phyloP scores from a whole-genome alignment of 805 yeast genomes.

The Pichia kluyveri region DNA sequence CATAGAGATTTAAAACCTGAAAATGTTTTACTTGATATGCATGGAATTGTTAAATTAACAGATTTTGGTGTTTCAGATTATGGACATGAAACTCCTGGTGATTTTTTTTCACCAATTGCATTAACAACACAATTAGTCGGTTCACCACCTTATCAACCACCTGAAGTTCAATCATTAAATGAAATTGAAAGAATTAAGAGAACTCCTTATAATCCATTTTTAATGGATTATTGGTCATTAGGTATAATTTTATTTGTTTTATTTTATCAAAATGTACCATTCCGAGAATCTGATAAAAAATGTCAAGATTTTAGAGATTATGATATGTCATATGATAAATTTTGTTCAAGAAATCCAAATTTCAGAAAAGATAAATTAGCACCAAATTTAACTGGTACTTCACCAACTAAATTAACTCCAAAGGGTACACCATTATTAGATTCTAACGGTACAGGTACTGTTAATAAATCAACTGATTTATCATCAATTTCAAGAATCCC shows the following conservation, averaged over 20 bases:
- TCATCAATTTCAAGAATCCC: conserved; percentile 5
- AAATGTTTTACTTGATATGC: conserved; percentile 60
- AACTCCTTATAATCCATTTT: conserved; percentile 51
- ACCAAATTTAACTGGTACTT: conserved; percentile 4
- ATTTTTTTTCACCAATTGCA: conserved; percentile 36
- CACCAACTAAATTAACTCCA: conserved; percentile 1
- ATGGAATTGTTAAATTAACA: conserved; percentile 62
- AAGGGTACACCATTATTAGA: conserved; percentile 1
- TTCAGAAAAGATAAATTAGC: conserved; percentile 39
- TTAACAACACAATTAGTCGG: conserved; percentile 53
- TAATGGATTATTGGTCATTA: conserved; percentile 69
- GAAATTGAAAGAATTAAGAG: conserved; percentile 39
- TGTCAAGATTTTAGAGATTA: conserved; percentile 52
- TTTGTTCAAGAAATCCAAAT: conserved; percentile 20
- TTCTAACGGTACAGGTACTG: neutral
- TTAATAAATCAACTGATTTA: neutral
- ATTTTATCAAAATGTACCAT: conserved; percentile 53
- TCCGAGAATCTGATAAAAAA: conserved; percentile 38
- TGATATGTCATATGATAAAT: conserved; percentile 29
- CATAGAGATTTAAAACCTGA: conserved; percentile 96
- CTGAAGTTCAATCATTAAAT: conserved; percentile 57
- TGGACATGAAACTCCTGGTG: conserved; percentile 51
- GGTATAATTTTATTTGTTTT: conserved; percentile 64
- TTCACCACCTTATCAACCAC: conserved; percentile 78
- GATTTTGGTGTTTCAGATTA: conserved; percentile 88